These are phyloP conservation scores for Boletus speciosus DNA, from an alignment of 768 basidiomycete species.

Conservation along the genomic window DNA sequence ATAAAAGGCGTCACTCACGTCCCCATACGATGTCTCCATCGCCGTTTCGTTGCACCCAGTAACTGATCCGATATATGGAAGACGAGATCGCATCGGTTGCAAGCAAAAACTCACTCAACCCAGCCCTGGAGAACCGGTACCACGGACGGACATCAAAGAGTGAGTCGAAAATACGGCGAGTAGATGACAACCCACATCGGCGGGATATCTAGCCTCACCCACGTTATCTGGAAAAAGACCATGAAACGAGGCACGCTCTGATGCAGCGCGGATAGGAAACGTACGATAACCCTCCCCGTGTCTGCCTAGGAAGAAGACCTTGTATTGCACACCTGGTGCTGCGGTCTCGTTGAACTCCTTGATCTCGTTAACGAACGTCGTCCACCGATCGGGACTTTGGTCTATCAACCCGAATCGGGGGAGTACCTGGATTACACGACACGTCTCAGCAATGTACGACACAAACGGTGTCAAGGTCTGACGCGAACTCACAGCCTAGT, in stretches of 20 bases:
- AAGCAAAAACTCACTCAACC: conserved; percentile 45
- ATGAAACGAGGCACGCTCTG: neutral
- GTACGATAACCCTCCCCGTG: conserved; percentile 56
- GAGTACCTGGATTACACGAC: conserved; percentile 30
- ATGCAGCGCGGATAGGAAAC: neutral
- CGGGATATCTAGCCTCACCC: conserved; percentile 57
- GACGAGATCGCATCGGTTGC: neutral
- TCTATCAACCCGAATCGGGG: neutral
- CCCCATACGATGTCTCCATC: conserved; percentile 68
- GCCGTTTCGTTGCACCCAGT: conserved; percentile 55
- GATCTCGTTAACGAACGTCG: conserved; percentile 35
- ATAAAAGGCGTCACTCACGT: conserved; percentile 39
- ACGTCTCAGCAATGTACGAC: neutral
- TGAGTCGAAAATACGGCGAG: neutral
- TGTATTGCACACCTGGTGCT: conserved; percentile 25
- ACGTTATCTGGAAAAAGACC: conserved; percentile 50
- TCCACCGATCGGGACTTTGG: conserved; percentile 47
- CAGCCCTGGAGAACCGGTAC: conserved; percentile 37
- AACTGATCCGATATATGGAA: conserved; percentile 29
- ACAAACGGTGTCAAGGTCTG: too few species aligned
- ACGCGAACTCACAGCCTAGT: neutral
- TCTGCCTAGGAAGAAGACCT: conserved; percentile 56
- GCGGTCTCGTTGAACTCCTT: conserved; percentile 26
- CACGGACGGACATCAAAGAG: neutral
- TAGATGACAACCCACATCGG: conserved; percentile 27